Base-by-base conservation (phyloP, 768 basidiomycete genomes). In the Pholiota microspora region DNA sequence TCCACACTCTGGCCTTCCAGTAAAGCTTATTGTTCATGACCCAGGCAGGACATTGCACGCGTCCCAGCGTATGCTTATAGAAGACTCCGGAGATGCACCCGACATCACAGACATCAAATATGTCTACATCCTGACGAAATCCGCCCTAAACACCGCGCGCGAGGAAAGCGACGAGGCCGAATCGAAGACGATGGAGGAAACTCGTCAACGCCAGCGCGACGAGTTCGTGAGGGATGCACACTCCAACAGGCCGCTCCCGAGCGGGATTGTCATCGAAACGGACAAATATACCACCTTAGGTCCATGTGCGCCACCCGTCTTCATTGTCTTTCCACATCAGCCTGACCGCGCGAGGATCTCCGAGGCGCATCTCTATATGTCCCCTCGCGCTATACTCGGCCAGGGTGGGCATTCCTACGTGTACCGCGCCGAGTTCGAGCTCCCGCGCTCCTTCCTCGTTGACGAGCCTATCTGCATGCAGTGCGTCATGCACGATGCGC, bases 331-430 rank as follows among this genome's bases (percentile, higher is more conserved):
- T 42, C 67, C 64, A n/a, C 66, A 67, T 24, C 64, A 21, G 4
- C 40, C 40, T 10, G 40, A 42, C 18, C 21, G 40, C 40, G 40
- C 18, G 4, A 16, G 21, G 7, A 42, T 42, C 9, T 10, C 21
- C 55, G 77, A 75, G 49, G 78, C 76, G 0, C 81, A 84, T 61
- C 68, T 85, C 15, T 80, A 82, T 51, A 56, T 86, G 49, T 73
- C 73, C 1, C 72, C 75, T 0, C 32, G 38, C 0, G 60, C 72
- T 29, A 44, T 16, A 16, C 56, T 74, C 6, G 84, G 83, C 4
- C 0, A 12, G 0, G 84, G 85, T 0, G 60, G 81, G 59, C 85
- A 86, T 60, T 85, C 85, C 0, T 44, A 66, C 29, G 80, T 82
- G 0, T 79, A 80, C 59, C 61, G 70, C 35, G 80, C 74, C 5